phyloP scores from a whole-genome alignment of 495 filamentous ascomycete genomes.

The Parathielavia hyrcaniae region DNA sequence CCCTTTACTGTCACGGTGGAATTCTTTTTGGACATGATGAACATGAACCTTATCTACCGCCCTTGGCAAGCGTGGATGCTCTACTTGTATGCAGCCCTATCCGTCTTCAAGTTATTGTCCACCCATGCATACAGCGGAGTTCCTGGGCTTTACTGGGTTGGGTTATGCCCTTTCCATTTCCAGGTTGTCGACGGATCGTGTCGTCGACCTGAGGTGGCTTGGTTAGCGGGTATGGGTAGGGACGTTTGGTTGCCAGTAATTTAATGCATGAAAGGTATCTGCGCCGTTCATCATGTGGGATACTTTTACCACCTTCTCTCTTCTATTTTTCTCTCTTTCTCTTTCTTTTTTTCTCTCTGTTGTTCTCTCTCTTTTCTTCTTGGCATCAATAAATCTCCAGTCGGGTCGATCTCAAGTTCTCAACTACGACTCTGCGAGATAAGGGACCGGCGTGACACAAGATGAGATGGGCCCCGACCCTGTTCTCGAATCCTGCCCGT shows the following conservation, averaged over 20 bases:
- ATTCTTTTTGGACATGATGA: too few relatives aligned
- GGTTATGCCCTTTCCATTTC: background rate
- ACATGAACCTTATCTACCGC: constrained; percentile 2
- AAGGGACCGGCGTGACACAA: too few relatives aligned
- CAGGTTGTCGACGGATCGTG: background rate
- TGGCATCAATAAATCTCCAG: too few relatives aligned
- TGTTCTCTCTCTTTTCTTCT: too few relatives aligned
- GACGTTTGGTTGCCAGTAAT: background rate
- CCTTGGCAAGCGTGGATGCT: background rate
- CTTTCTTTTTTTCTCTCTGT: too few relatives aligned
- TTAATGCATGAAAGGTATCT: constrained; percentile 17
- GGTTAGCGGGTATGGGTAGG: background rate
- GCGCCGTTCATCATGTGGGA: background rate
- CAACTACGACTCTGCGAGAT: too few relatives aligned
- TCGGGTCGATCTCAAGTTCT: too few relatives aligned
- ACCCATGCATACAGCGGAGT: too few relatives aligned
- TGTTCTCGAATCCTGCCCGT: too few relatives aligned
- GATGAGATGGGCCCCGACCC: too few relatives aligned
- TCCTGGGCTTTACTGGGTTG: too few relatives aligned
- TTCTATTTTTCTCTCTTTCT: too few relatives aligned
- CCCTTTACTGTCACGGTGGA: background rate
- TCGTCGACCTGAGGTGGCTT: background rate
- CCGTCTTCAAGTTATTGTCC: constrained; percentile 8
- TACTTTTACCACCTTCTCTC: background rate
- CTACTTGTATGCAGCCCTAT: constrained; percentile 34